Evolutionary conservation across 2,329 filamentous ascomycete genomes (phyloP), one percentile per base, ranked within the genome.

Genomic region (Stemphylium vesicarium): DNA sequence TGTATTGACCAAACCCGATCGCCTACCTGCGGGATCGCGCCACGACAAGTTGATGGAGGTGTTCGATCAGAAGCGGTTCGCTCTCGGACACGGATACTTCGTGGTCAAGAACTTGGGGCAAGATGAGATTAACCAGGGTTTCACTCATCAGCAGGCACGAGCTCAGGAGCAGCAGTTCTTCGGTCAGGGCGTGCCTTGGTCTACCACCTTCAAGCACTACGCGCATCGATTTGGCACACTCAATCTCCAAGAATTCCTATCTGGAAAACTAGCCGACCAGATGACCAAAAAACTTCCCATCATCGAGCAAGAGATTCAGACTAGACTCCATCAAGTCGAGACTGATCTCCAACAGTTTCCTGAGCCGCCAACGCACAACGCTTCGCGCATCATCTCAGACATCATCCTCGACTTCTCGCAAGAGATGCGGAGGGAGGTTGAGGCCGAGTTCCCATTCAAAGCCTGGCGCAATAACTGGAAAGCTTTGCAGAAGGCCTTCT

Each of bases 1-100:
- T 0, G 89, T 96, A 0, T 81, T 96, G 13, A 96, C 92, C 0
- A 96, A 96, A 66, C 92, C 92, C 0, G 93, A 96, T 58, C 82
- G 89, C 0, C 75, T 92, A 0, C 82, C 85, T 0, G 70, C 76
- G 0, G 81, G 81, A 0, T 79, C 81, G 1, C 77, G 75, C 0
- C 77, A 84, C 0, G 75, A 80, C 0, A 76, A 79, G 0, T 91
- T 89, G 83, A 69, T 84, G 0, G 77, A 82, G 0, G 88, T 92
- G 50, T 80, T 96, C 4, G 77, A 80, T 0, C 85, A 86, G 0
- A 69, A 84, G 2, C 82, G 84, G 2, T 91, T 90, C 55, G 68
- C 71, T 0, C 83, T 93, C 0, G 88, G 87, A 0, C 81, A 90
- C n/a, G 90, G 89, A 0, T 96, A 94, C 67, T 96, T 88, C 8